A percentile compares a stretch with the other conserved stretches of the same genome.
Conservation (phyloP, 1,284 basidiomycete species). For the Sphagnurus paluster region DNA sequence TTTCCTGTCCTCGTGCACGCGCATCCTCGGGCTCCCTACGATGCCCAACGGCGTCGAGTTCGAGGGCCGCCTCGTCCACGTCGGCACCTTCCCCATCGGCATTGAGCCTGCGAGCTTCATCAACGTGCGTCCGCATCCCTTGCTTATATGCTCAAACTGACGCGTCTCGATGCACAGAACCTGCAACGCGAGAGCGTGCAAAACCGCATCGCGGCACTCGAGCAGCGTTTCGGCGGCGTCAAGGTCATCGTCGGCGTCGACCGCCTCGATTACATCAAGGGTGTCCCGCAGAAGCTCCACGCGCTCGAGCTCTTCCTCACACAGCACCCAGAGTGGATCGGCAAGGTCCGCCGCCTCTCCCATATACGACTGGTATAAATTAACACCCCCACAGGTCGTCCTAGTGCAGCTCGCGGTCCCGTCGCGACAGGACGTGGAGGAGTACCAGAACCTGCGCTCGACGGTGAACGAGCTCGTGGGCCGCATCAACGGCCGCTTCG, state of each 20-base stretch:
- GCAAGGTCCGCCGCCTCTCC: conserved; percentile 61
- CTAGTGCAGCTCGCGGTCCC: conserved; percentile 97
- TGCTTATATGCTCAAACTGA: conserved; percentile 1
- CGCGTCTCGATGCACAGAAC: conserved; percentile 47
- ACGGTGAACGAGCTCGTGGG: conserved; percentile 98
- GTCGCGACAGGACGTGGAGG: conserved; percentile 97
- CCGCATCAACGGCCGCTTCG: conserved; percentile 96
- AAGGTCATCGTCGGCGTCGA: conserved; percentile 99
- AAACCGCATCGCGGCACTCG: conserved; percentile 78
- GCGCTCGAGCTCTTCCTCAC: conserved; percentile 95
- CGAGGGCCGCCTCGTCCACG: conserved; percentile 92
- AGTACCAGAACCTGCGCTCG: conserved; percentile 96
- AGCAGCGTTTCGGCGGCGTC: conserved; percentile 90
- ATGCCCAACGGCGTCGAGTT: conserved; percentile 99
- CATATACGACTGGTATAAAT: not conserved
- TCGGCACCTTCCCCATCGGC: conserved; percentile 98
- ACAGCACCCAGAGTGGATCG: conserved; percentile 99
- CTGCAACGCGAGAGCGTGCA: conserved; percentile 79
- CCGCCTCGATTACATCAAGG: conserved; percentile 99
- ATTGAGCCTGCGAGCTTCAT: conserved; percentile 95
- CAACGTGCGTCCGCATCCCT: conserved; percentile 46
- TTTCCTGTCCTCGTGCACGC: conserved; percentile 97
- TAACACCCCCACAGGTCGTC: conserved; percentile 54
- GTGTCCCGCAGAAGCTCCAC: conserved; percentile 97
- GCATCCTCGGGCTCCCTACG: conserved; percentile 93